Evolutionary conservation across 2,329 filamentous ascomycete species (phyloP).

Genomic region (Cercospora janseana): DNA sequence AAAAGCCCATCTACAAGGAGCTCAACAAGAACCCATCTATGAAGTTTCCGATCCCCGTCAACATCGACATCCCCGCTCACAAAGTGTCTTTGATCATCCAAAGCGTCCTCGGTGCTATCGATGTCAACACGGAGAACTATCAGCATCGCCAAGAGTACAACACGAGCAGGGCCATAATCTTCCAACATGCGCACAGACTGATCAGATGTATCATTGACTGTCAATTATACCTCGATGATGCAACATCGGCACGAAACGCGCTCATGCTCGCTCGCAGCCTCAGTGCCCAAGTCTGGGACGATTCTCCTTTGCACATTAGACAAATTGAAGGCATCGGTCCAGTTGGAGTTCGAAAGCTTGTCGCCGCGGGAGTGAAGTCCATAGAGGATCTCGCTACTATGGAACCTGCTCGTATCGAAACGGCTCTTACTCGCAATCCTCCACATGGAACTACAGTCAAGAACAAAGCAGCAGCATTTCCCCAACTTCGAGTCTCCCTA

Average conservation of each 20-base stretch:
- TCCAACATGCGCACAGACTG: constrained; percentile 67
- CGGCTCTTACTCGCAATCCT: constrained; percentile 72
- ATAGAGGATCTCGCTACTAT: constrained; percentile 67
- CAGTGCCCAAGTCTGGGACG: constrained; percentile 76
- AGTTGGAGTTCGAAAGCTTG: constrained; percentile 71
- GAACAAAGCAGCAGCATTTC: constrained; percentile 67
- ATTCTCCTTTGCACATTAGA: constrained; percentile 73
- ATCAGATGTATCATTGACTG: constrained; percentile 76
- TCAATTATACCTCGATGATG: constrained; percentile 62
- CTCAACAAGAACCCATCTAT: constrained; percentile 69
- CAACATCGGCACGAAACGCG: constrained; percentile 63
- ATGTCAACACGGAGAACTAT: constrained; percentile 58
- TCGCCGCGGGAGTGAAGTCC: constrained; percentile 65
- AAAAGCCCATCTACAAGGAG: constrained; percentile 68
- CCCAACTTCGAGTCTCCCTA: constrained; percentile 59
- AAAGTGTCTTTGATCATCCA: constrained; percentile 80
- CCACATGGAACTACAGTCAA: constrained; percentile 74
- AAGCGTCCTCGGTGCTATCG: constrained; percentile 65
- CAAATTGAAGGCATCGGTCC: constrained; percentile 78
- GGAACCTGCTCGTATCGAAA: constrained; percentile 72
- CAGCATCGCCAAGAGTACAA: constrained; percentile 57
- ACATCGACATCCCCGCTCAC: constrained; percentile 64
- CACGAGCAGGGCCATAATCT: constrained; percentile 62
- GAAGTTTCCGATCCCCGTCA: constrained; percentile 68
- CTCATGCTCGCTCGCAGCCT: constrained; percentile 77